These are phyloP conservation scores for Nannizziopsis barbatae DNA, from an alignment of 2,329 filamentous ascomycete genomes.

Conservation along the genomic window DNA sequence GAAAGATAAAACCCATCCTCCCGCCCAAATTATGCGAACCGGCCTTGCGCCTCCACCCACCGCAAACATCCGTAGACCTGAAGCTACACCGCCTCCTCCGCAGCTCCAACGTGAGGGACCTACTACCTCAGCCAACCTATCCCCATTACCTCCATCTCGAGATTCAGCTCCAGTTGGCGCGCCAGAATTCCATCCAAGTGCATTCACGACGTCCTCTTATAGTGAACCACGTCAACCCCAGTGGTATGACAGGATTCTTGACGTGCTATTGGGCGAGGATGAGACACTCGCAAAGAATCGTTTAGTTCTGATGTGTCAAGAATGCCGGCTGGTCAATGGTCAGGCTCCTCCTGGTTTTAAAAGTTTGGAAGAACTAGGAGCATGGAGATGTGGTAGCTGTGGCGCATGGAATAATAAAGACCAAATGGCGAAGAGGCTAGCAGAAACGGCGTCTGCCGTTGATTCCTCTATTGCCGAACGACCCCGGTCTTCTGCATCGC, in stretches of 20 bases:
- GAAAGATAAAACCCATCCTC: conserved; percentile 18
- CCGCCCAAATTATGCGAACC: conserved; percentile 35
- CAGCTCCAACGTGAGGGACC: conserved; percentile 16
- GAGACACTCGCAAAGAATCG: conserved; percentile 87
- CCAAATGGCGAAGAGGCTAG: conserved; percentile 42
- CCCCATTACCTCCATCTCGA: conserved; percentile 14
- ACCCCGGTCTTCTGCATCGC: conserved; percentile 2
- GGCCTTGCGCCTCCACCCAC: conserved; percentile 51
- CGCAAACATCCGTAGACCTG: conserved; percentile 46
- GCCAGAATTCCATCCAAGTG: conserved; percentile 40
- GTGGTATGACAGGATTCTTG: conserved; percentile 93
- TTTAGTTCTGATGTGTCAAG: conserved; percentile 69
- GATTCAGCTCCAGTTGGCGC: conserved; percentile 23
- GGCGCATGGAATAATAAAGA: conserved; percentile 69
- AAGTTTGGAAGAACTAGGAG: conserved; percentile 64
- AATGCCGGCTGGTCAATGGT: conserved; percentile 83
- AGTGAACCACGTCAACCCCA: conserved; percentile 39
- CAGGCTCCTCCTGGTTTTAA: conserved; percentile 83
- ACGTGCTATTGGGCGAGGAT: conserved; percentile 86
- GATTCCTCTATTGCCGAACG: neutral
- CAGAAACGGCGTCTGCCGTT: neutral
- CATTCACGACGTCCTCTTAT: conserved; percentile 30
- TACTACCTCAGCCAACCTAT: conserved; percentile 20
- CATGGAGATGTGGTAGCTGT: conserved; percentile 84
- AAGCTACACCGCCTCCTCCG: conserved; percentile 16